Evolutionary conservation across 495 filamentous ascomycete species (phyloP).

Genomic region (Talaromyces nanjingensis): DNA sequence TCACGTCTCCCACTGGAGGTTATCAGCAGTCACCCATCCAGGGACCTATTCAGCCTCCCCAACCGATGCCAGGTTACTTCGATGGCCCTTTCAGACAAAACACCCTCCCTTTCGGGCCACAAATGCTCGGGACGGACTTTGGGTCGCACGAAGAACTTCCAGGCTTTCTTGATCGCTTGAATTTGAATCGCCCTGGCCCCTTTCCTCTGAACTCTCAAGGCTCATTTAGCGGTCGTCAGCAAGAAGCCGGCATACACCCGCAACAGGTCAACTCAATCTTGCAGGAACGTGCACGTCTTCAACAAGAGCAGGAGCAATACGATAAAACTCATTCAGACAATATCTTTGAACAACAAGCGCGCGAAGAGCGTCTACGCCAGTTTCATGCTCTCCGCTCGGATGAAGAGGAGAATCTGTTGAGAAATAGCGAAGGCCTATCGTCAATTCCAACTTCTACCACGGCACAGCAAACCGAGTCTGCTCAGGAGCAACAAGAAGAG

Average conservation of each 20-base stretch:
- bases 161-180: conserved; percentile 52
- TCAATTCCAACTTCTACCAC: conserved; percentile 26
- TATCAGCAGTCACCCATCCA: conserved; percentile 70
- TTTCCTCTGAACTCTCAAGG: conserved; percentile 42
- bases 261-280: conserved; percentile 55
- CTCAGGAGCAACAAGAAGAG: conserved; percentile 18
- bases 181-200: conserved; percentile 45
- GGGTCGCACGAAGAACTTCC: conserved; percentile 56
- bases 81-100: conserved; percentile 45
- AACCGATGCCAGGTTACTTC: conserved; percentile 62
- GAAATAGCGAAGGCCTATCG: conserved; percentile 34
- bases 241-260: conserved; percentile 44
- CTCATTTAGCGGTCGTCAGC: conserved; percentile 47
- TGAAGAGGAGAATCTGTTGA: conserved; percentile 39
- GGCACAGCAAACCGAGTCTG: conserved; percentile 12
- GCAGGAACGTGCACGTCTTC: conserved; percentile 53
- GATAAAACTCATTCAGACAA: conserved; percentile 40
- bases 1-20: conserved; percentile 72
- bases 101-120: conserved; percentile 38
- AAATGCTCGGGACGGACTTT: conserved; percentile 45
- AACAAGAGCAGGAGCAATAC: conserved; percentile 58
- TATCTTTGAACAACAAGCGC: conserved; percentile 44
- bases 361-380: conserved; percentile 55
- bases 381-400: conserved; percentile 55
- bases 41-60: conserved; percentile 51